Percentiles rank a stretch among this genome's conserved stretches.
Evolutionary conservation across 148 eudicot genomes (phyloP).

Genomic region (Amaranthus hypochondriacus): DNA sequence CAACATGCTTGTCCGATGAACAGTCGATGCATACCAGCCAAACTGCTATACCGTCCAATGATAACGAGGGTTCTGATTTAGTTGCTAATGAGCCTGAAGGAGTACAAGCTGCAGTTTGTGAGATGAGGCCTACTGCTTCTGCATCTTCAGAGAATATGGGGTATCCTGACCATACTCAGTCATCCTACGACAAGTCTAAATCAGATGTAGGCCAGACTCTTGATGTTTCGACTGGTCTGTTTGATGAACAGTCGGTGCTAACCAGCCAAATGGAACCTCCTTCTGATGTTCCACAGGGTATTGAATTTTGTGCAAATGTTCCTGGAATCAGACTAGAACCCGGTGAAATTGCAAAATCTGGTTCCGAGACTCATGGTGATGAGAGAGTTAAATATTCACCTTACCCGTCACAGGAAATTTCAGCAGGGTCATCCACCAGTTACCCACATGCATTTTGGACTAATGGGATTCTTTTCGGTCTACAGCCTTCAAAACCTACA

Average conservation of each 20-base stretch:
- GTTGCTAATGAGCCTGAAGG: too few relatives aligned
- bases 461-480: constrained; percentile 78
- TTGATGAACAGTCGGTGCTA: constrained; percentile 24
- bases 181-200: too few relatives aligned
- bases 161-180: too few relatives aligned
- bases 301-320: constrained; percentile 2
- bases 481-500: constrained; percentile 89
- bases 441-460: constrained; percentile 64
- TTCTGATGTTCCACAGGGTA: background rate
- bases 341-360: constrained; percentile 29
- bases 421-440: constrained; percentile 32
- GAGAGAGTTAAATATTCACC: background rate
- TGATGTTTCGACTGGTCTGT: constrained; percentile 14
- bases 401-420: constrained; percentile 29
- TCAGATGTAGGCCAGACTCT: background rate
- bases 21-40: constrained; percentile 23
- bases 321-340: constrained; percentile 19
- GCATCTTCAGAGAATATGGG: too few relatives aligned
- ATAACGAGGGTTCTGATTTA: background rate
- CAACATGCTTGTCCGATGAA: constrained; percentile 22
- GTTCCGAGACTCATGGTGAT: constrained; percentile 13
- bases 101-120: too few relatives aligned
- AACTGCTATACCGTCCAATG: constrained; percentile 11
- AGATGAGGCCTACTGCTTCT: too few relatives aligned
- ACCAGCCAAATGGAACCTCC: constrained; percentile 12